Base-by-base conservation (phyloP, 345 rosid genomes). In the Hevea brasiliensis region DNA sequence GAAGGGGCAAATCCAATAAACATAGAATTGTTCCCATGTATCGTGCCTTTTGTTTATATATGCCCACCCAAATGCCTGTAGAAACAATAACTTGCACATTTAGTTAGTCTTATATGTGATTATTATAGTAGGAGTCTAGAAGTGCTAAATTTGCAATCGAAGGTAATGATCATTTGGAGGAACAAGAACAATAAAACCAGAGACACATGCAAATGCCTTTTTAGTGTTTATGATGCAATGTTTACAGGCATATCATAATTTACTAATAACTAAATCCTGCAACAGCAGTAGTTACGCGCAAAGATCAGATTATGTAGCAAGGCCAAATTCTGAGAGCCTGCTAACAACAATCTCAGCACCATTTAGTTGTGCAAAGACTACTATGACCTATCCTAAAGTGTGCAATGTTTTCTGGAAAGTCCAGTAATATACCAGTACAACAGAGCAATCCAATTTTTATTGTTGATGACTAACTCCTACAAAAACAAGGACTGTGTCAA, bases 1-100 rank as follows among this genome's bases (percentile, higher is more conserved):
- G 65, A 89, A 93, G 35, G 99, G 96, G 78, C 96, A 84, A 64
- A 95, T 70, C 99, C 98, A 95, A 70, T 93, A 89, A 24, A 95
- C 98, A 42, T 93, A 95, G 67, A 90, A 77, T 66, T 95, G 99
- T 73, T 93, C 94, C 98, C 96, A 93, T 64, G 94, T 89, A 81
- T 84, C 79, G 78, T 95, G 99, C 82, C 92, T 64, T 24, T 85
- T 91, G 89, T 90, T 78, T 50, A 91, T 54, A 62, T 88, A 95
- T 21, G 94, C 97, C 99, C 99, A 95, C 10, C 97, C 99, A 67
- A 87, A 95, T 18, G 99, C 99, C 98, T 95, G 87, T 20, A 0
- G 21, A 56, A 61, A 37, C 21, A 32, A 27, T 21, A 50, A 67
- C 3, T 66, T 48, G 6, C 23, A 24, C 32, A 11, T 14, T 64